phyloP scores from a whole-genome alignment of 345 rosid species.

The Noccaea caerulescens region DNA sequence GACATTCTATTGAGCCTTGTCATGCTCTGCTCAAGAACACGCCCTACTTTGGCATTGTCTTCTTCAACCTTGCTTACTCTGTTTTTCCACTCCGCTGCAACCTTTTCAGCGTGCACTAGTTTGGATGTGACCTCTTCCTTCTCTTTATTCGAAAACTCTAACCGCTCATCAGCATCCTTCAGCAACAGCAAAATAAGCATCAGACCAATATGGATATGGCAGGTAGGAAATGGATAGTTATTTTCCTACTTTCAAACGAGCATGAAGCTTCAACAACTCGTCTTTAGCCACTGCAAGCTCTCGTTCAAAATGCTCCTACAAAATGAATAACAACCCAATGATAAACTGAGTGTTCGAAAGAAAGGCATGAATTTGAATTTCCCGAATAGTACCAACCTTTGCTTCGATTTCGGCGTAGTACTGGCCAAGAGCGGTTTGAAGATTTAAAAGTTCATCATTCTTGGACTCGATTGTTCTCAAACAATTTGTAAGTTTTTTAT shows the following conservation, averaged over 20 bases:
- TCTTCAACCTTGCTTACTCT: slow-evolving; percentile 80
- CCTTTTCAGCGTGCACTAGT: slow-evolving; percentile 61
- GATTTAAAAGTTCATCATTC: slow-evolving; percentile 77
- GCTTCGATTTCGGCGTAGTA: slow-evolving; percentile 95
- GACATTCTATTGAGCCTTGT: slow-evolving; percentile 92
- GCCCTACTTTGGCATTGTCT: slow-evolving; percentile 77
- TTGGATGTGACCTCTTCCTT: slow-evolving; percentile 65
- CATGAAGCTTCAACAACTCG: slow-evolving; percentile 61
- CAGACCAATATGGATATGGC: neutral
- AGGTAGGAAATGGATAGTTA: slow-evolving; percentile 10
- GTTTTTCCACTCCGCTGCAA: slow-evolving; percentile 58
- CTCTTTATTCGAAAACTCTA: slow-evolving; percentile 58
- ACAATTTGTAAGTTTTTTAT: slow-evolving; percentile 61
- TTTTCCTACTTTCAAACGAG: slow-evolving; percentile 59
- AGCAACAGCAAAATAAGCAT: slow-evolving; percentile 11
- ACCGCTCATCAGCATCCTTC: slow-evolving; percentile 60
- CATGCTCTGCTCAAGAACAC: slow-evolving; percentile 90
- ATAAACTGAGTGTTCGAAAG: slow-evolving; percentile 9
- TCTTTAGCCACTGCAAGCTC: slow-evolving; percentile 78
- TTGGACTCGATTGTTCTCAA: slow-evolving; percentile 66
- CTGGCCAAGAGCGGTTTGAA: slow-evolving; percentile 96
- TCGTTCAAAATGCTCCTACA: slow-evolving; percentile 75
- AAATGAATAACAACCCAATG: neutral
- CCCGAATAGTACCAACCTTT: slow-evolving; percentile 51
- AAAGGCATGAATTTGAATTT: neutral